A percentile compares a stretch with the other conserved stretches of the same genome.
Conservation (phyloP, 2,329 filamentous ascomycete genomes). For the Cladophialophora bantiana region DNA sequence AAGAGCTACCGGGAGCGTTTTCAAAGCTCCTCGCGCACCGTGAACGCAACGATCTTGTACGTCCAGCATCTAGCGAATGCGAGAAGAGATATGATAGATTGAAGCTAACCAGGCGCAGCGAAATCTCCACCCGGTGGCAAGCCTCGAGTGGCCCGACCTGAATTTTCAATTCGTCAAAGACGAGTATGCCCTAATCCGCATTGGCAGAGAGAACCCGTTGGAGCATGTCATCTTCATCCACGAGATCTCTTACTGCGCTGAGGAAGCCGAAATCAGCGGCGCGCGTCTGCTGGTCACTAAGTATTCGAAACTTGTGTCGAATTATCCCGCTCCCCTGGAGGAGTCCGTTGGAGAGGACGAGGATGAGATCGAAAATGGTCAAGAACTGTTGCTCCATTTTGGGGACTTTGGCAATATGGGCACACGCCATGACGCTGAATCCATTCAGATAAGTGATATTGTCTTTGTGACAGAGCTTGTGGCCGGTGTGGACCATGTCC, state of each 20-base stretch:
- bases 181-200: conserved; percentile 24
- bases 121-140: background rate
- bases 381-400: conserved; percentile 31
- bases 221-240: conserved; percentile 30
- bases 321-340: conserved; percentile 10
- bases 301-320: conserved; percentile 22
- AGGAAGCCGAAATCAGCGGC: conserved; percentile 5
- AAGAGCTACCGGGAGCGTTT: conserved; percentile 18
- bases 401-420: conserved; percentile 29
- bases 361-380: background rate
- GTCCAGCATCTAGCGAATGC: background rate
- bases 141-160: conserved; percentile 14
- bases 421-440: conserved; percentile 23
- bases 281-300: conserved; percentile 27
- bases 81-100: background rate
- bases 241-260: conserved; percentile 23
- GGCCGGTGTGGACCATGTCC: conserved; percentile 11
- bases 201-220: background rate
- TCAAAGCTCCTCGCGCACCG: conserved; percentile 11
- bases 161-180: conserved; percentile 23
- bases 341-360: background rate
- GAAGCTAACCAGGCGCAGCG: background rate
- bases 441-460: conserved; percentile 23
- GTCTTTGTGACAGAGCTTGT: conserved; percentile 12
- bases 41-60: conserved; percentile 1